Conservation (phyloP, 108 stramenopile species). For the Schizochytrium sp. region DNA sequence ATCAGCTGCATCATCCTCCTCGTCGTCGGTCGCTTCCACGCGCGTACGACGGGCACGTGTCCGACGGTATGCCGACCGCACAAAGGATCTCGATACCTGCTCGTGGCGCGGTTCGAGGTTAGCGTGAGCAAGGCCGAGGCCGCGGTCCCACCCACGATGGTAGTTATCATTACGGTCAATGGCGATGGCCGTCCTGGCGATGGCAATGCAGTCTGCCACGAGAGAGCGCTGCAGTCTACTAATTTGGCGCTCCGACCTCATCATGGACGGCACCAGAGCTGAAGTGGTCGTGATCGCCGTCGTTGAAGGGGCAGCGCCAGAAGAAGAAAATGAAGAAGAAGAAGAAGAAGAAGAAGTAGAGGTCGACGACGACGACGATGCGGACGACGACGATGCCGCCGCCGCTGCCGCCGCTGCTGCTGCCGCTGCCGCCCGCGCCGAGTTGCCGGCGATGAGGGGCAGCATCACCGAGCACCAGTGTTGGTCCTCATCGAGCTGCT, state of each 20-base stretch:
- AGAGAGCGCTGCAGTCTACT: background rate
- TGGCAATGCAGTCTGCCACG: background rate
- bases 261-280: no score
- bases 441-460: background rate
- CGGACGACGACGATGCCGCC: background rate
- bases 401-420: background rate
- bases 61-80: no score
- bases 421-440: background rate
- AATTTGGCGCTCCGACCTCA: no score
- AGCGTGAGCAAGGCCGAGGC: background rate
- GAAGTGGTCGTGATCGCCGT: no score
- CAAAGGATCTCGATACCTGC: no score
- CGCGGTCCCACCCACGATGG: background rate
- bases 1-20: background rate
- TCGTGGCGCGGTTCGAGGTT: no score
- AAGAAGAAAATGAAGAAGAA: no score
- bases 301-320: no score
- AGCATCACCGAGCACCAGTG: background rate
- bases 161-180: background rate
- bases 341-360: no score
- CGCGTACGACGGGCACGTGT: background rate
- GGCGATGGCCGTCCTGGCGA: background rate
- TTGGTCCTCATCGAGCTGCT: background rate
- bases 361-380: no score
- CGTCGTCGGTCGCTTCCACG: background rate